Evolutionary conservation across 2,329 filamentous ascomycete species (phyloP), one percentile per base, ranked within the genome.

Genomic region (Aspergillus fumigatus): DNA sequence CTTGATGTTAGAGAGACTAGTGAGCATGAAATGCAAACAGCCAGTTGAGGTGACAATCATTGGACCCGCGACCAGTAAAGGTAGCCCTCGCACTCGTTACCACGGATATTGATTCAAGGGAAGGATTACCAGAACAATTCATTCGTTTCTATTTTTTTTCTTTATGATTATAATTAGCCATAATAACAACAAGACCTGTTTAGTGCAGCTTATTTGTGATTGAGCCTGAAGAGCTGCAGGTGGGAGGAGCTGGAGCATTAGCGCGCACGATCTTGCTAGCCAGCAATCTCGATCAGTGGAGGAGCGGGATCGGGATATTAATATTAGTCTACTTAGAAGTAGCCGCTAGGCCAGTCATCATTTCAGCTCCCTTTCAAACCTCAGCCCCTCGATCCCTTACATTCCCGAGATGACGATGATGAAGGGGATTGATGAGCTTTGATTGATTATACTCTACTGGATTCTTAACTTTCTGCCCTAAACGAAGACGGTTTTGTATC

Each of bases 181-280:
- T 43, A 9, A 43, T 43, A 26, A 47, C 43, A 25, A 25, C 23
- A 47, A 47, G 43, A 23, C 32, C 29, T 14, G 11, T 35, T 47
- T 47, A 23, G 21, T 47, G 21, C 10, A 26, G 26, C 11, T 23
- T 45, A 45, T 45, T 45, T 45, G 19, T 45, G 41, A 45, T 45
- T 10, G 41, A 45, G 23, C 32, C 32, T 38, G 32, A 17, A 14
- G 14, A 38, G 32, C 32, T 38, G 32, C 32, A 38, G 27, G 48
- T 26, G 27, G 48, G 48, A 50, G 48, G 26, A 23, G 48, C 29
- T 40, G 49, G 23, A 40, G 25, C 49, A 50, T 38, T 56, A 53
- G 54, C 50, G 54, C 51, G 54, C 54, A 56, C 54, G 54, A 56
- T 56, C 54, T 50, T 25, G 52, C 50, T 32, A 50, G 48, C 32